phyloP scores from a whole-genome alignment of 306 rosid genomes.

The Lathyrus sativus region DNA sequence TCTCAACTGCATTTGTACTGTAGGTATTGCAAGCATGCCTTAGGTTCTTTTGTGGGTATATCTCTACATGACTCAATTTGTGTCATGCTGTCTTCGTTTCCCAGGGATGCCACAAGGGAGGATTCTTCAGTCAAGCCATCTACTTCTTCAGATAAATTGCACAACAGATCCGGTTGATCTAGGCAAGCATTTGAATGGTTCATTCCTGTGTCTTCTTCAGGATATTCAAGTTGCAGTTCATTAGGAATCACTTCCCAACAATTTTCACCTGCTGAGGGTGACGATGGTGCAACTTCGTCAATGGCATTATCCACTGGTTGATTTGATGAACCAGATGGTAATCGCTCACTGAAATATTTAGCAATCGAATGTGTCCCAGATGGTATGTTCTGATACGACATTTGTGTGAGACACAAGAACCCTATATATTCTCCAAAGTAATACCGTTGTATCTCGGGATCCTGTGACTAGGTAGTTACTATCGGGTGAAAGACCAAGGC shows the following conservation, averaged over 20 bases:
- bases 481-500: too few relatives aligned
- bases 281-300: constrained; percentile 54
- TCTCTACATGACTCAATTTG: constrained; percentile 34
- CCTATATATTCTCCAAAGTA: too few relatives aligned
- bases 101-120: constrained; percentile 42
- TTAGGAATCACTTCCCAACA: constrained; percentile 46
- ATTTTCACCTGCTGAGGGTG: constrained; percentile 67
- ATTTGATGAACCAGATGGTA: constrained; percentile 44
- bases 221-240: constrained; percentile 45
- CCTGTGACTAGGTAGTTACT: too few relatives aligned
- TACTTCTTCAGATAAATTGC: constrained; percentile 39
- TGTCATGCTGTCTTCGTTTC: constrained; percentile 44
- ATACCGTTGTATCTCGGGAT: too few relatives aligned
- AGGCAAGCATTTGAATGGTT: constrained; percentile 39
- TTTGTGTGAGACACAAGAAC: too few relatives aligned
- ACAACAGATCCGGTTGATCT: constrained; percentile 49
- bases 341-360: constrained; percentile 71
- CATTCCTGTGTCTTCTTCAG: constrained; percentile 48
- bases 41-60: constrained; percentile 38
- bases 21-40: constrained; percentile 30
- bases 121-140: constrained; percentile 49
- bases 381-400: too few relatives aligned
- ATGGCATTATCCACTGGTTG: constrained; percentile 42
- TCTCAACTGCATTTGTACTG: constrained; percentile 46
- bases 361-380: constrained; percentile 80